Conservation (phyloP, 1,139 yeast species). For the Trichomonascaceae sp. region DNA sequence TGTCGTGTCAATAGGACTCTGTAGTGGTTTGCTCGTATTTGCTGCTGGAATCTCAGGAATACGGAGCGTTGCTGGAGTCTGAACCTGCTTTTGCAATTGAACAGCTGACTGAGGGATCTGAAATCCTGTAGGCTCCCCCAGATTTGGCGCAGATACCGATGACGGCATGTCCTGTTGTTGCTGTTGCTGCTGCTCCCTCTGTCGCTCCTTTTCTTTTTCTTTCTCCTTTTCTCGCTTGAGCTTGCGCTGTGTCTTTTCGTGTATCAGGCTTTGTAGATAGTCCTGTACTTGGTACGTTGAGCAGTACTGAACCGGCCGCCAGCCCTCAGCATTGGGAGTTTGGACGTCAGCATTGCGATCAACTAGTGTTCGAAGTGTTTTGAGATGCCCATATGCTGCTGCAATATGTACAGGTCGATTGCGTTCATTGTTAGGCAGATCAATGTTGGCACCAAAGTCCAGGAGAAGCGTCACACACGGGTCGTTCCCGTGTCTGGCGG, state of each 20-base stretch:
- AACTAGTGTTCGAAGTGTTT: slow-evolving; percentile 49
- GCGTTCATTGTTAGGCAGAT: slow-evolving; percentile 36
- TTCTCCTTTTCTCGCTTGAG: slow-evolving; percentile 6
- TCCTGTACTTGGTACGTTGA: slow-evolving; percentile 25
- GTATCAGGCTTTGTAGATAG: slow-evolving; percentile 22
- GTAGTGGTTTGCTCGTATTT: too few relatives aligned
- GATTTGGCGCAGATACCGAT: too few relatives aligned
- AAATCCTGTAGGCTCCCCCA: too few relatives aligned
- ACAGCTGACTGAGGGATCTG: too few relatives aligned
- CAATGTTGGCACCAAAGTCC: slow-evolving; percentile 71
- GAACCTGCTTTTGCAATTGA: too few relatives aligned
- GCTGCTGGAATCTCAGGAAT: too few relatives aligned
- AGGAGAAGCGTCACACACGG: slow-evolving; percentile 60
- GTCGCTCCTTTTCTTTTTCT: background rate
- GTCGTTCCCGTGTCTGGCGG: slow-evolving; percentile 52
- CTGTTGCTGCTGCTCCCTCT: background rate
- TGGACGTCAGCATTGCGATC: slow-evolving; percentile 37
- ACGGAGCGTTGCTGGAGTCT: too few relatives aligned
- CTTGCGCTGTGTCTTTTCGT: slow-evolving; percentile 13
- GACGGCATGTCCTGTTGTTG: background rate
- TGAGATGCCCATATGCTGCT: slow-evolving; percentile 58
- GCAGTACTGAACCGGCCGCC: slow-evolving; percentile 44
- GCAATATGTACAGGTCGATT: slow-evolving; percentile 74
- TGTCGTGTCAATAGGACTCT: too few relatives aligned
- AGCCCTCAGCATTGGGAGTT: slow-evolving; percentile 46